Evolutionary conservation across 2,329 filamentous ascomycete species (phyloP), one percentile per base, ranked within the genome.

Genomic region (Diaporthe helianthi): DNA sequence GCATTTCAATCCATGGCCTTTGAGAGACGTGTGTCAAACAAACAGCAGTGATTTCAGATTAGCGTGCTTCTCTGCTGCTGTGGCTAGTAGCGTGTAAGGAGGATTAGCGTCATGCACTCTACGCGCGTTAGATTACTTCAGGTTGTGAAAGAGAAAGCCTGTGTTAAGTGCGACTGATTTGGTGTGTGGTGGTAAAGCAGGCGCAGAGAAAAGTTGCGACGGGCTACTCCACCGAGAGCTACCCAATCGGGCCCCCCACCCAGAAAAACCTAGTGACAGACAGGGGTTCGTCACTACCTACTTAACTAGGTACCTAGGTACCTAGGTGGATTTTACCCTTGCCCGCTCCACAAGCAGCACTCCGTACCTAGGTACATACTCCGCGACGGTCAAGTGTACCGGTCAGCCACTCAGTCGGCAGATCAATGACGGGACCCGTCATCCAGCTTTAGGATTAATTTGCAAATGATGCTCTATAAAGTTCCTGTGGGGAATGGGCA

Each of bases 201-300:
- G 15, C 41, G 41, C 29, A 49, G 26, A 61, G 41, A 63, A 63
- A 63, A 63, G 44, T 63, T 63, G 58, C 44, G 58, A 63, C 44
- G 58, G 58, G 44, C 36, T 63, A 49, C 58, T 49, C 58, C 44
- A 63, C 49, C n/a, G 19, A 63, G 58, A 36, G 41, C 44, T 63
- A 29, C 44, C 44, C 58, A 49, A 26, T 26, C 58, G n/a, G n/a
- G n/a, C n/a, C n/a, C n/a, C n/a, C n/a, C n/a, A n/a, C 38, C 9
- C 31, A 33, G 49, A 63, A 47, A 47, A 53, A n/a, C 19, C 12
- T 17, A 61, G 58, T 61, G 58, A 61, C 41, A 47, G 58, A 61
- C 58, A 33, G 58, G 58, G 58, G 44, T 49, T 31, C 17, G 13
- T 24, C n/a, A 12, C 1, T 49, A 10, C n/a, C n/a, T n/a, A n/a